Percentiles rank a stretch among this genome's conserved stretches.
Evolutionary conservation across 2,329 filamentous ascomycete genomes (phyloP).

Genomic region (Blastomyces parvus): DNA sequence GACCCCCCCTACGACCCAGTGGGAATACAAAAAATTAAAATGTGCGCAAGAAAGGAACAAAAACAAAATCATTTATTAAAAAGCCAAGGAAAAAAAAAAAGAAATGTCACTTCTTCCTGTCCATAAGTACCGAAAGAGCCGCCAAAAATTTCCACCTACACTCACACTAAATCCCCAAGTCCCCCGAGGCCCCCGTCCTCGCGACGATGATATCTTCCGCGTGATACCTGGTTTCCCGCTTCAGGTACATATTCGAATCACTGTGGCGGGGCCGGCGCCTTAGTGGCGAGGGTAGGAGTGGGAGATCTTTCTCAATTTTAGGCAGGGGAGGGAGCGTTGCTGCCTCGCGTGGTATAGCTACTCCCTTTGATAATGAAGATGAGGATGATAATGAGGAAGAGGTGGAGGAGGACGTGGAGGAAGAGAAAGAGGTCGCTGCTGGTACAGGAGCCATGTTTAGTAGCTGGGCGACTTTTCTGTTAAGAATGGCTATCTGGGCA

Average conservation of each 20-base stretch:
- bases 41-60: too few relatives aligned
- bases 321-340: background rate
- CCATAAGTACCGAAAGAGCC: too few relatives aligned
- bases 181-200: background rate
- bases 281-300: conserved; percentile 8
- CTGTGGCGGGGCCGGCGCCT: background rate
- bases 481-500: conserved; percentile 23
- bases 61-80: too few relatives aligned
- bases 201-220: background rate
- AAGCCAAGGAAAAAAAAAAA: too few relatives aligned
- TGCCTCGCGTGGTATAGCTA: background rate
- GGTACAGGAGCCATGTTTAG: conserved; percentile 14
- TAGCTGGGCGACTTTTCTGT: conserved; percentile 19
- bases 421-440: background rate
- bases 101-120: too few relatives aligned
- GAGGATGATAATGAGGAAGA: background rate
- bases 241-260: background rate
- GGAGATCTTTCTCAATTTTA: conserved; percentile 13
- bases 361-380: background rate
- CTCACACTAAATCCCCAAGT: background rate
- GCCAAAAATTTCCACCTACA: background rate
- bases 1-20: too few relatives aligned
- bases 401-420: conserved; percentile 1
- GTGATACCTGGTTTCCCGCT: background rate
- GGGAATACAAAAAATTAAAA: too few relatives aligned